phyloP scores from a whole-genome alignment of 2,329 filamentous ascomycete species.

The Xylaria sp. region DNA sequence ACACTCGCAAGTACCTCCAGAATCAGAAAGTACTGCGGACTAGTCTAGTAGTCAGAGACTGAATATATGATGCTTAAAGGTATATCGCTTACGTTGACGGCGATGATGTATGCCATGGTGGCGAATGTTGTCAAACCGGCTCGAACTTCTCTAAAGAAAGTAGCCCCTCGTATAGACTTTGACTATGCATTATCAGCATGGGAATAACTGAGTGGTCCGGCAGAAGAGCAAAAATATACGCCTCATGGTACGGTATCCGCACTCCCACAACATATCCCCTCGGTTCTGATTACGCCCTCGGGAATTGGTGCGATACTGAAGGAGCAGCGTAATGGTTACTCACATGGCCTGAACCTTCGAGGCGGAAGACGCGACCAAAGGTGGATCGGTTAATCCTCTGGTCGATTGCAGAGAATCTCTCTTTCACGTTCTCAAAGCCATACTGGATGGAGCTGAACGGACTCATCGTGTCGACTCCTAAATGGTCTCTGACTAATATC shows the following conservation, averaged over 20 bases:
- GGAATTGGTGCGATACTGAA: not conserved
- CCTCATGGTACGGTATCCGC: not conserved
- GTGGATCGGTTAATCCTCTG: slow-evolving; percentile 52
- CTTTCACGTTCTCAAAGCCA: slow-evolving; percentile 36
- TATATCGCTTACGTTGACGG: slow-evolving; percentile 66
- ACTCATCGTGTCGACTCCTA: slow-evolving; percentile 26
- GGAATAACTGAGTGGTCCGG: not conserved
- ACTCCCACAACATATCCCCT: not conserved
- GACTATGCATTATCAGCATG: slow-evolving; percentile 59
- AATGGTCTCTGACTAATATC: not conserved
- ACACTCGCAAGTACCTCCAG: slow-evolving; percentile 81
- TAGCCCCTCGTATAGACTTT: slow-evolving; percentile 73
- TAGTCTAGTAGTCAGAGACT: slow-evolving; percentile 51
- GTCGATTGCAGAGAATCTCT: slow-evolving; percentile 44
- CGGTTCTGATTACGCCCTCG: not conserved
- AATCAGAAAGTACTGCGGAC: slow-evolving; percentile 77
- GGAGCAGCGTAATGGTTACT: slow-evolving; percentile 46
- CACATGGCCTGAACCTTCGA: slow-evolving; percentile 74
- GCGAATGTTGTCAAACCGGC: slow-evolving; percentile 84
- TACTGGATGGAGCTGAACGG: slow-evolving; percentile 28
- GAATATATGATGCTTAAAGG: not conserved
- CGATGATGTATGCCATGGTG: slow-evolving; percentile 88
- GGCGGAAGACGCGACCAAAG: slow-evolving; percentile 68
- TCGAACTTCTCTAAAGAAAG: slow-evolving; percentile 80
- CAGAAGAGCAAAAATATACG: not conserved